phyloP scores from a whole-genome alignment of 306 rosid genomes.

The Astragalus glycyphyllos region DNA sequence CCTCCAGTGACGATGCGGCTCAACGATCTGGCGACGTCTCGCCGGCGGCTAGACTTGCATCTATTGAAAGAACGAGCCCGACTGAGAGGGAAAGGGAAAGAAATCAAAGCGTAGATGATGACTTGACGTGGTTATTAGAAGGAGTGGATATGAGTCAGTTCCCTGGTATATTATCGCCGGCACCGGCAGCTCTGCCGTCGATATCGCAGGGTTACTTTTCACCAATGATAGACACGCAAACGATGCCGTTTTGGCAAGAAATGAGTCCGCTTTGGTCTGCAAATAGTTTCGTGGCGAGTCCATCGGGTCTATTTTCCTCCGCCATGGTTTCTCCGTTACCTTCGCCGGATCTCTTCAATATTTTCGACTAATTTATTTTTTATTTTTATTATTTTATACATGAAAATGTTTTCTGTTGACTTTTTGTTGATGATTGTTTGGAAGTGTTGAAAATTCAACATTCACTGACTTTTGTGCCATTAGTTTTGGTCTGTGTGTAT shows the following conservation, averaged over 20 bases:
- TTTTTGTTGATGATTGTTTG: slow-evolving; percentile 27
- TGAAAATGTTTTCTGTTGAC: neutral
- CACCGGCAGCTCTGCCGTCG: slow-evolving; percentile 67
- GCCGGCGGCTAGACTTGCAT: slow-evolving; percentile 91
- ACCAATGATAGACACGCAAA: slow-evolving; percentile 56
- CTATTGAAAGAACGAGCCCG: slow-evolving; percentile 81
- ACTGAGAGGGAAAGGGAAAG: slow-evolving; percentile 63
- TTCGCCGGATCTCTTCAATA: slow-evolving; percentile 69
- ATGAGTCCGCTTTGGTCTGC: slow-evolving; percentile 63
- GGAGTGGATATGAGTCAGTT: slow-evolving; percentile 66
- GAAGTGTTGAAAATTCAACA: slow-evolving; percentile 42
- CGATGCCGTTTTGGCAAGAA: slow-evolving; percentile 52
- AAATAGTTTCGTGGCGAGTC: slow-evolving; percentile 61
- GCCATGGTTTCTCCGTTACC: slow-evolving; percentile 73
- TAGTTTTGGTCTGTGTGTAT: slow-evolving; percentile 34
- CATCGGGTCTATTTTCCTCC: slow-evolving; percentile 70
- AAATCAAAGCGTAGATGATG: slow-evolving; percentile 35
- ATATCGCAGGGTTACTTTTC: slow-evolving; percentile 71
- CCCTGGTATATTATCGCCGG: slow-evolving; percentile 81
- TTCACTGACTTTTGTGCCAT: slow-evolving; percentile 44
- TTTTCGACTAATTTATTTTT: slow-evolving; percentile 52
- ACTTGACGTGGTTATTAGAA: slow-evolving; percentile 52
- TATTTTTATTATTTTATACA: neutral
- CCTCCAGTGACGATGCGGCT: slow-evolving; percentile 44
- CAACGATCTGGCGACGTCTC: slow-evolving; percentile 65